Percentiles rank a stretch among this genome's conserved stretches.
Conservation (phyloP, 2,329 filamentous ascomycete species). For the Colletotrichum liriopes region DNA sequence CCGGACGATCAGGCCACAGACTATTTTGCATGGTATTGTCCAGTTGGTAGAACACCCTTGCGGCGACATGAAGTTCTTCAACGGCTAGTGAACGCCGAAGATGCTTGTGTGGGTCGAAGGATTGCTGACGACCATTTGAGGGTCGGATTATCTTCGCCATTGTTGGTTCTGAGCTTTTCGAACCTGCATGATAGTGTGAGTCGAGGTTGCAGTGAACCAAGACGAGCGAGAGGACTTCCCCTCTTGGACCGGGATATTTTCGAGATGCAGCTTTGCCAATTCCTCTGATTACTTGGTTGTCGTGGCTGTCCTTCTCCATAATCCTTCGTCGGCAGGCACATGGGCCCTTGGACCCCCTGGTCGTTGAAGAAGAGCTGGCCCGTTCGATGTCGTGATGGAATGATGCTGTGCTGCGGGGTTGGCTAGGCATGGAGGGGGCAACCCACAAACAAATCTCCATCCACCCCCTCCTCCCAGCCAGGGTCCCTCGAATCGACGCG, state of each 20-base stretch:
- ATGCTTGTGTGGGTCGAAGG: slow-evolving; percentile 39
- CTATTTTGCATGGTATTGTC: slow-evolving; percentile 2
- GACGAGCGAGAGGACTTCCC: slow-evolving; percentile 10
- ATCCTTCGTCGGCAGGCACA: slow-evolving; percentile 10
- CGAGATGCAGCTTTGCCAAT: slow-evolving; percentile 28
- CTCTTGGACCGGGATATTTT: slow-evolving; percentile 39
- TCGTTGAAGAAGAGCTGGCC: slow-evolving; percentile 41
- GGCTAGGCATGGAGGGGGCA: slow-evolving; percentile 26
- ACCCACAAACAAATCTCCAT: slow-evolving; percentile 25
- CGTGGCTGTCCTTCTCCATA: slow-evolving; percentile 22
- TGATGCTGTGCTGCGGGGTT: slow-evolving; percentile 41
- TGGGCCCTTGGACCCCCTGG: slow-evolving; percentile 20
- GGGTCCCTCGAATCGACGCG: slow-evolving; percentile 37
- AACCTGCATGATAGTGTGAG: slow-evolving; percentile 37
- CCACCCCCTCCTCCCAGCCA: slow-evolving; percentile 31
- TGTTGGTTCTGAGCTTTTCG: slow-evolving; percentile 39
- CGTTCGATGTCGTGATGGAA: slow-evolving; percentile 40
- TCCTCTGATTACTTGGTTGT: slow-evolving; percentile 31
- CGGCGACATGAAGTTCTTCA: slow-evolving; percentile 41
- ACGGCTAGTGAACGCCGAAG: slow-evolving; percentile 38
- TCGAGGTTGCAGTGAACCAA: slow-evolving; percentile 34
- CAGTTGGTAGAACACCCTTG: slow-evolving; percentile 24
- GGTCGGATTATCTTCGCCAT: slow-evolving; percentile 30
- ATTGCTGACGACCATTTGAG: slow-evolving; percentile 30
- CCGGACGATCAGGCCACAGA: slow-evolving; percentile 17